A percentile compares a stretch with the other conserved stretches of the same genome.
These are phyloP conservation scores for Vitis hybrid DNA, from an alignment of 177 flowering plant genomes.

Conservation along the genomic window DNA sequence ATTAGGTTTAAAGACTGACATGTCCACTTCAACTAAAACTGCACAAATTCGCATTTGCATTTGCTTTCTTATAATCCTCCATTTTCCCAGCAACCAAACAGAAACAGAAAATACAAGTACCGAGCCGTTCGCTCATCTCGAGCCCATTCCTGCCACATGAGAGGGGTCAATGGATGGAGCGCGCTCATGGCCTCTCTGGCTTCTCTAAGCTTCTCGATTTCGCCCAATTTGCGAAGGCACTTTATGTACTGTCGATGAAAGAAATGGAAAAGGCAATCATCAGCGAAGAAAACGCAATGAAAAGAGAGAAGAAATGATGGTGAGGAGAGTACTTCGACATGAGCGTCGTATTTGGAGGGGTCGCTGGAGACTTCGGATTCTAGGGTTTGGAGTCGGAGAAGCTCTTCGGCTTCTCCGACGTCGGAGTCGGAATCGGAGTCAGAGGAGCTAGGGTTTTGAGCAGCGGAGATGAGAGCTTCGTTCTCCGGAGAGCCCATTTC, in stretches of 20 bases:
- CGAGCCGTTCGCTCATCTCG: constrained; percentile 63
- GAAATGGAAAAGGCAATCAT: not conserved
- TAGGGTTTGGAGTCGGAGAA: constrained; percentile 43
- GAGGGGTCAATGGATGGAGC: constrained; percentile 69
- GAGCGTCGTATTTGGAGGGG: constrained; percentile 69
- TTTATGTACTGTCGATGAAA: constrained; percentile 59
- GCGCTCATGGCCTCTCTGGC: constrained; percentile 87
- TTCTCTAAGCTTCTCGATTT: constrained; percentile 69
- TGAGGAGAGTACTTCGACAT: constrained; percentile 49
- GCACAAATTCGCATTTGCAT: too few relatives aligned
- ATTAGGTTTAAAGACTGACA: not conserved
- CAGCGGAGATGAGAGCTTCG: not conserved
- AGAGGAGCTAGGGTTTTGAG: constrained; percentile 18
- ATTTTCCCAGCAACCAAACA: not conserved
- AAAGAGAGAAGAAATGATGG: not conserved
- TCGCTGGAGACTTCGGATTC: constrained; percentile 54
- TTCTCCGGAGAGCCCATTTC: constrained; percentile 5
- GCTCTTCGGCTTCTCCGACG: constrained; percentile 42
- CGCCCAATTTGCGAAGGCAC: constrained; percentile 64
- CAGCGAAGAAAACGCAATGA: not conserved
- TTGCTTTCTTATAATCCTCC: too few relatives aligned
- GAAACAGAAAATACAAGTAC: constrained; percentile 25
- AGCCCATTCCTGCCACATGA: constrained; percentile 94
- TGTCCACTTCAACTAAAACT: not conserved
- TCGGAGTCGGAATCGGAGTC: constrained; percentile 54